phyloP scores from a whole-genome alignment of 768 basidiomycete genomes.

The Naganishia vishniacii region DNA sequence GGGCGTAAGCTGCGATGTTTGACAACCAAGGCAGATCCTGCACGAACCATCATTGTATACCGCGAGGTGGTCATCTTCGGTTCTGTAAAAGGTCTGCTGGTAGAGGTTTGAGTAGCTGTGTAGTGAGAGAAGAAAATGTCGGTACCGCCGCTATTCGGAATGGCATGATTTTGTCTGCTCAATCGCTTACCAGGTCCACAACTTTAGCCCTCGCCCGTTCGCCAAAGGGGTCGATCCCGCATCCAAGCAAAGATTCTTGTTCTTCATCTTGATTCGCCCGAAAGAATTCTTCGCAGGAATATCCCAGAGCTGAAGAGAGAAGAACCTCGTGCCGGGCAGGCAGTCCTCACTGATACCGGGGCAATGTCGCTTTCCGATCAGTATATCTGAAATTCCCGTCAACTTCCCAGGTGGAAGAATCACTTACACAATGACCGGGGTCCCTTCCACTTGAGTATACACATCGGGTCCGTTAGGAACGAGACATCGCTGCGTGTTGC shows the following conservation, averaged over 20 bases:
- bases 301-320: neutral
- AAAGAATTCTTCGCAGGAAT: slow-evolving; percentile 17
- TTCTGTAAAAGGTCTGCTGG: slow-evolving; percentile 28
- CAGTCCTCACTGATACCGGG: neutral
- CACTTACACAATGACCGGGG: slow-evolving; percentile 1
- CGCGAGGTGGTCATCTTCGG: slow-evolving; percentile 28
- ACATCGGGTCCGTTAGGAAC: slow-evolving; percentile 1
- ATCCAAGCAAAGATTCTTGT: slow-evolving; percentile 23
- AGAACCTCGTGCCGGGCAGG: neutral
- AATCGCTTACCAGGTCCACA: slow-evolving; percentile 25
- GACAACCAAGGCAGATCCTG: no score
- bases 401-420: neutral
- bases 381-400: no score
- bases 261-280: slow-evolving; percentile 23
- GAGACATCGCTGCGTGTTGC: neutral
- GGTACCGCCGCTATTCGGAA: no score
- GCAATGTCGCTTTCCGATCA: neutral
- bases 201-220: slow-evolving; percentile 5
- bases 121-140: no score
- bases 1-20: neutral
- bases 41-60: slow-evolving; percentile 14
- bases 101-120: slow-evolving; percentile 24
- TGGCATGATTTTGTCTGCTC: no score
- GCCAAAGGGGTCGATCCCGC: slow-evolving; percentile 21
- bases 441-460: slow-evolving; percentile 8